A percentile compares a stretch with the other conserved stretches of the same genome.
Evolutionary conservation across 106 monocot species (phyloP).

Genomic region (Allium sativum): DNA sequence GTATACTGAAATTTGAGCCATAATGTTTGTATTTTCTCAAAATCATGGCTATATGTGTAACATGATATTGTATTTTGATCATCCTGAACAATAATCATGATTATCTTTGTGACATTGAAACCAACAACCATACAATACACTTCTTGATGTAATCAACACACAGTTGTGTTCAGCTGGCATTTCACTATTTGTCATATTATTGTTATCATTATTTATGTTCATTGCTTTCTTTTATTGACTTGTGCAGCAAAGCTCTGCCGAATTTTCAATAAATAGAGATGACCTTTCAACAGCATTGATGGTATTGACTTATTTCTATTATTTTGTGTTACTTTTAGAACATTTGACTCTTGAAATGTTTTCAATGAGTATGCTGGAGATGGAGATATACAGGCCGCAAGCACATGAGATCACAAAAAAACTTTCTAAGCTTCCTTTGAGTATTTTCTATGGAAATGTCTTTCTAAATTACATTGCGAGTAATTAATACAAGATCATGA

Average conservation of each 20-base stretch:
- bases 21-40: too few relatives aligned
- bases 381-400: too few relatives aligned
- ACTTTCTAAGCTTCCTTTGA: too few relatives aligned
- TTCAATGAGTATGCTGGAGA: not conserved
- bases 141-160: not conserved
- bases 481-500: too few relatives aligned
- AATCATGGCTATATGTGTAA: too few relatives aligned
- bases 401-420: too few relatives aligned
- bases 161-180: not conserved
- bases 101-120: too few relatives aligned
- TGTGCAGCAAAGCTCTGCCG: conserved; percentile 47
- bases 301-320: conserved; percentile 26
- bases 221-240: conserved; percentile 6
- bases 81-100: too few relatives aligned
- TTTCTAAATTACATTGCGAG: too few relatives aligned
- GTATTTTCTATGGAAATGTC: too few relatives aligned
- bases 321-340: not conserved
- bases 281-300: conserved; percentile 70
- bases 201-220: not conserved
- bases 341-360: not conserved
- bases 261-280: conserved; percentile 49
- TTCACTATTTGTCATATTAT: not conserved
- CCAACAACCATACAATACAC: not conserved
- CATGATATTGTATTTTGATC: too few relatives aligned
- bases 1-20: too few relatives aligned